phyloP scores from a whole-genome alignment of 495 filamentous ascomycete genomes.

The Penicillium paradoxum region DNA sequence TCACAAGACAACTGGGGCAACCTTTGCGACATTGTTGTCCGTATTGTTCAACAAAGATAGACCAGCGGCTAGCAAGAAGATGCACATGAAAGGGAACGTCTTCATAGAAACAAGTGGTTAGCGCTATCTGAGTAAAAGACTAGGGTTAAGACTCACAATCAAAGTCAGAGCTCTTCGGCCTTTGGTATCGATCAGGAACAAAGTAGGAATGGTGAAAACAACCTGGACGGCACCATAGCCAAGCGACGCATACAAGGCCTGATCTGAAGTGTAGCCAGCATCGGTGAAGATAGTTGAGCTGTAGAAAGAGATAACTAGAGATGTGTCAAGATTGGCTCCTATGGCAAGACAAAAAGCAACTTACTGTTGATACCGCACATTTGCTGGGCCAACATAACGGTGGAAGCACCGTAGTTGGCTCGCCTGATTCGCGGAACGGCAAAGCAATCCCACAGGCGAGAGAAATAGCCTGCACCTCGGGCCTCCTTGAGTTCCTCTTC shows the following conservation, averaged over 20 bases:
- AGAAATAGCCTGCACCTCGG: slow-evolving; percentile 45
- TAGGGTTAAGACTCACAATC: slow-evolving; percentile 24
- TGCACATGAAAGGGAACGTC: slow-evolving; percentile 76
- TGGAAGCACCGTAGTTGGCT: slow-evolving; percentile 56
- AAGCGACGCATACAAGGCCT: slow-evolving; percentile 64
- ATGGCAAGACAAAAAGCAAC: slow-evolving; percentile 14
- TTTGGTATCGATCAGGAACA: slow-evolving; percentile 71
- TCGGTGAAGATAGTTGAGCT: slow-evolving; percentile 63
- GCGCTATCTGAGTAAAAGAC: not conserved
- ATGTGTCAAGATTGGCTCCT: slow-evolving; percentile 1
- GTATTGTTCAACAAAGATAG: slow-evolving; percentile 46
- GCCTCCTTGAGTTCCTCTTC: slow-evolving; percentile 43
- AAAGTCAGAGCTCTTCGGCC: slow-evolving; percentile 60
- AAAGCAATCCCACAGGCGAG: slow-evolving; percentile 56
- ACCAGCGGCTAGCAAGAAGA: slow-evolving; percentile 65
- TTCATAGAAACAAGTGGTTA: slow-evolving; percentile 49
- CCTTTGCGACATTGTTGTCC: slow-evolving; percentile 10
- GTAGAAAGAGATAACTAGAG: slow-evolving; percentile 74
- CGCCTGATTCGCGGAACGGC: slow-evolving; percentile 59
- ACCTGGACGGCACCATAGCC: slow-evolving; percentile 63
- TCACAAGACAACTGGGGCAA: slow-evolving; percentile 30
- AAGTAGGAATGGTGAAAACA: slow-evolving; percentile 62
- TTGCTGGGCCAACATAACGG: slow-evolving; percentile 59
- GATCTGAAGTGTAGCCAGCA: slow-evolving; percentile 47
- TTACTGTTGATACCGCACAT: slow-evolving; percentile 45